Evolutionary conservation across 345 rosid species (phyloP).

Genomic region (Erucastrum elatum): DNA sequence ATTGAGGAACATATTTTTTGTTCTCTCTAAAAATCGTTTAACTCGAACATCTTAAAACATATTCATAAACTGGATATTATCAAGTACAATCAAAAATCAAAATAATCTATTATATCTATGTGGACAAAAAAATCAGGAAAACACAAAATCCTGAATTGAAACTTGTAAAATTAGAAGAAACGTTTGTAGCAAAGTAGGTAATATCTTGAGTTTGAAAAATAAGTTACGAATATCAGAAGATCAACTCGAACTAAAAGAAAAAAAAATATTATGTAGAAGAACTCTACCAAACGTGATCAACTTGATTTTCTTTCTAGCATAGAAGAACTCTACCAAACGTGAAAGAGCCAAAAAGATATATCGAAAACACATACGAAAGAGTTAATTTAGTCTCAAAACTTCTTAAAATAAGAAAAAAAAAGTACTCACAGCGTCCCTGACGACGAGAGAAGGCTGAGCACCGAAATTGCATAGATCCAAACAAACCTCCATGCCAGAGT

Average conservation of each 20-base stretch:
- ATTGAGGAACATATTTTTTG: not conserved
- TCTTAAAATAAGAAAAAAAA: not conserved
- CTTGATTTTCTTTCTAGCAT: constrained; percentile 20
- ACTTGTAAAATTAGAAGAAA: too few species aligned
- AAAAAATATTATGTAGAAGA: constrained; percentile 1
- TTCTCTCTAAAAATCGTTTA: not conserved
- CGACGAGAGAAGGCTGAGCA: constrained; percentile 81
- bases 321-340: constrained; percentile 29
- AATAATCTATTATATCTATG: not conserved
- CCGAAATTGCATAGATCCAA: constrained; percentile 83
- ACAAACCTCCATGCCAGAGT: constrained; percentile 98
- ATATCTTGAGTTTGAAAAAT: not conserved
- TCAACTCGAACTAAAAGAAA: constrained; percentile 16
- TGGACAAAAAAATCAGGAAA: not conserved
- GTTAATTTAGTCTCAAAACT: not conserved
- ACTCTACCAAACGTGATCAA: constrained; percentile 24
- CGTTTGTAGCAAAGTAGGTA: constrained; percentile 3
- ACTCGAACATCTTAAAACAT: not conserved
- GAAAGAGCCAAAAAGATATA: constrained; percentile 28
- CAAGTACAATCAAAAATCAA: not conserved
- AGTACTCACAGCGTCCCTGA: constrained; percentile 76
- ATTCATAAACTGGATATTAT: not conserved
- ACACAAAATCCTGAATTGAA: not conserved
- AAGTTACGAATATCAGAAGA: not conserved
- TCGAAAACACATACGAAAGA: constrained; percentile 18